phyloP scores from a whole-genome alignment of 2,329 filamentous ascomycete species.

The Sporothrix mexicana region DNA sequence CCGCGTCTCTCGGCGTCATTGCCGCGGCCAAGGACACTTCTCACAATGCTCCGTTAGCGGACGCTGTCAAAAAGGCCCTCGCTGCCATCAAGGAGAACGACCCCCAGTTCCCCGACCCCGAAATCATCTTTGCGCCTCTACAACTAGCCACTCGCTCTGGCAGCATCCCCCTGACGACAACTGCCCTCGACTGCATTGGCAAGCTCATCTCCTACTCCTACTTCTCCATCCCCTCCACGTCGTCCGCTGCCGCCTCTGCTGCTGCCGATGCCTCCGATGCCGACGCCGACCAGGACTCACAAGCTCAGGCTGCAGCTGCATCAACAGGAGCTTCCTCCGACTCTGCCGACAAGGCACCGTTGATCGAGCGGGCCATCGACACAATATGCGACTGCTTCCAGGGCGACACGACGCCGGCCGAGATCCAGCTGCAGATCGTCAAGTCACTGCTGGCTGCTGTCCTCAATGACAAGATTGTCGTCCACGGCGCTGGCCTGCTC shows the following conservation, averaged over 20 bases:
- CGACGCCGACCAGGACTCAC: conserved; percentile 39
- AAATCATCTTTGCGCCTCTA: conserved; percentile 88
- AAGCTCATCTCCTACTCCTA: conserved; percentile 99
- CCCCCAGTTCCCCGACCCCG: conserved; percentile 81
- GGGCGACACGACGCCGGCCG: conserved; percentile 87
- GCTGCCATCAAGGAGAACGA: conserved; percentile 86
- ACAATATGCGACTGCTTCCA: conserved; percentile 99
- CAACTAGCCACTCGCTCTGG: conserved; percentile 87
- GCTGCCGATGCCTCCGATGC: conserved; percentile 47
- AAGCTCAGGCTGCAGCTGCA: conserved; percentile 20
- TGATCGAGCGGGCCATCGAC: conserved; percentile 97
- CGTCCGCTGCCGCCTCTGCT: conserved; percentile 41
- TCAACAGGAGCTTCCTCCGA: conserved; percentile 4
- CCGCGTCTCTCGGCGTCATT: conserved; percentile 91
- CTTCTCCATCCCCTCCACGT: conserved; percentile 75
- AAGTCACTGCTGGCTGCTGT: conserved; percentile 96
- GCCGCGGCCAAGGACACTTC: conserved; percentile 88
- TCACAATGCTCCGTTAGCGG: conserved; percentile 81
- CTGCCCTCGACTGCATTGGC: conserved; percentile 94
- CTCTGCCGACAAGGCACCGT: conserved; percentile 62
- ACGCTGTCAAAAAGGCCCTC: conserved; percentile 80
- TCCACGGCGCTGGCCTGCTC: conserved; percentile 91
- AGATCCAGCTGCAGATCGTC: conserved; percentile 96
- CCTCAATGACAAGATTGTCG: conserved; percentile 97
- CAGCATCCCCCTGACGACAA: conserved; percentile 84